phyloP scores from a whole-genome alignment of 306 rosid species.

The Cucurbita argyrosperma region DNA sequence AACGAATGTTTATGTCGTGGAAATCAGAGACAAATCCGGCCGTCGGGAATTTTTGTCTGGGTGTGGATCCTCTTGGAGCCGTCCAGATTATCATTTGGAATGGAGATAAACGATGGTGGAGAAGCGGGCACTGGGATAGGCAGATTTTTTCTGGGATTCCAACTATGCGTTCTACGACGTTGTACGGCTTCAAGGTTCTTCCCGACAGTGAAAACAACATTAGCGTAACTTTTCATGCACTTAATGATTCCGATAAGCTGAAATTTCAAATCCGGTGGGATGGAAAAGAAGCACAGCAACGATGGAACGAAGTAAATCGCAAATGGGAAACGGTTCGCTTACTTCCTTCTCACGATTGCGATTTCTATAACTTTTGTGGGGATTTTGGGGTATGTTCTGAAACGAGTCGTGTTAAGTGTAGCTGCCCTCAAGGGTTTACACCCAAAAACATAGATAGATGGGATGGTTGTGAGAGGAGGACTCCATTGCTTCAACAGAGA shows the following conservation, averaged over 20 bases:
- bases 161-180: conserved; percentile 16
- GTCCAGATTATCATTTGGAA: conserved; percentile 67
- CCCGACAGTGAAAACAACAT: background rate
- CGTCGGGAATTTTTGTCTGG: conserved; percentile 37
- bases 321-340: conserved; percentile 22
- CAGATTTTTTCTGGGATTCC: conserved; percentile 39
- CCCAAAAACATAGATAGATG: conserved; percentile 18
- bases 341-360: conserved; percentile 40
- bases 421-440: conserved; percentile 46
- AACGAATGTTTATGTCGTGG: conserved; percentile 40
- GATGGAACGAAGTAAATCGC: conserved; percentile 22
- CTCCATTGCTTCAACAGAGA: conserved; percentile 23
- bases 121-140: conserved; percentile 72
- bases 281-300: conserved; percentile 35
- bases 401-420: conserved; percentile 18
- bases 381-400: conserved; percentile 36
- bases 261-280: conserved; percentile 51
- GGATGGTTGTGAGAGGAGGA: conserved; percentile 58
- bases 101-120: conserved; percentile 40
- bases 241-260: conserved; percentile 8
- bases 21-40: conserved; percentile 51
- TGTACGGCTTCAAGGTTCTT: conserved; percentile 36
- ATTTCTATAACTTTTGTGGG: conserved; percentile 60
- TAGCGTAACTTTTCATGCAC: conserved; percentile 17
- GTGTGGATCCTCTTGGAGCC: conserved; percentile 48